Base-by-base conservation (phyloP, 1,284 basidiomycete genomes). In the Malassezia pachydermatis region DNA sequence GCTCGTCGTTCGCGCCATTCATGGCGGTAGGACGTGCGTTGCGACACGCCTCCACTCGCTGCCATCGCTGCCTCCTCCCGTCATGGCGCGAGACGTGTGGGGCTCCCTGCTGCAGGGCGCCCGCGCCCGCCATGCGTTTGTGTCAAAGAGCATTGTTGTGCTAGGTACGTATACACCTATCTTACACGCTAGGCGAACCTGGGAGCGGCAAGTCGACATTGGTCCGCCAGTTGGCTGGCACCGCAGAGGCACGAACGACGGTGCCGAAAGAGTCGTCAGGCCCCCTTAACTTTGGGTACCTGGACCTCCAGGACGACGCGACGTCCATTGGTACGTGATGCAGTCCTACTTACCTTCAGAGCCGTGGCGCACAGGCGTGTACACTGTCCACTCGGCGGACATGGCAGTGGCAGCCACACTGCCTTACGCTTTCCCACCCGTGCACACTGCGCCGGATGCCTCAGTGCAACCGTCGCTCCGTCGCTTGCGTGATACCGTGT, bases 381-480 rank as follows among this genome's bases (percentile, higher is more conserved):
- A 88, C 70, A 87, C 84, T 16, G 82, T 90, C 3, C 86, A 88
- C 0, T 88, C 86, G 1, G 81, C 84, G 4, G 77, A 82, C 14
- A 73, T 78, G 0, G 78, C 84, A 2, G 83, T 88, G 60, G 81
- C 82, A 2, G 75, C 81, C 2, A 74, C 96, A n/a, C 70, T 95
- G 1, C 85, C 87, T 0, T 81, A 85, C 55, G 87, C 89, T 49
- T 75, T 94, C 16, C 83, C 86, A 5, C 47, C 78, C n/a, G 58
- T 57, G 27, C 30, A 45, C 25, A 48, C 30, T 20, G 45, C 44
- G n/a, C 49, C 46, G 11, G 54, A 57, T 20, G 39, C 51, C 3
- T 51, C 58, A 2, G 49, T 51, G 2, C 29, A 30, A 2, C 49
- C 59, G 3, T 62, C 63, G 11, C 53, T 65, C 45, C 53, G 50